Percentiles rank a stretch among this genome's conserved stretches.
These are phyloP conservation scores for Penicillium argentinense DNA, from an alignment of 495 filamentous ascomycete genomes.

Conservation along the genomic window DNA sequence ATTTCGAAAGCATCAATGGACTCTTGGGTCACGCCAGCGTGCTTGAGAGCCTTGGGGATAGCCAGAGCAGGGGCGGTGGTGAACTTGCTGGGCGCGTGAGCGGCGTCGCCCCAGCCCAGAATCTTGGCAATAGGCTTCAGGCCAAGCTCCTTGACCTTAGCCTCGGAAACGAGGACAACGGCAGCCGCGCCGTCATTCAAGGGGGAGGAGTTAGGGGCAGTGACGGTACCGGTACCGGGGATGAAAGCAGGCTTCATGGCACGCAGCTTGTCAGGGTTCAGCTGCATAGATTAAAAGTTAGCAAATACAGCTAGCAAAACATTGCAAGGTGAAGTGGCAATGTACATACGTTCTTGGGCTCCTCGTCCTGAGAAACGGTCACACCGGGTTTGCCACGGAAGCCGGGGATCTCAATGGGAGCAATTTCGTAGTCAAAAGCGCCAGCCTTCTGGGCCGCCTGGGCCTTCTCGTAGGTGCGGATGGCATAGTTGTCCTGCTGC, in stretches of 20 bases:
- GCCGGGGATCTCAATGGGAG: slow-evolving; percentile 82
- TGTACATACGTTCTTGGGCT: slow-evolving; percentile 77
- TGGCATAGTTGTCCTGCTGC: slow-evolving; percentile 90
- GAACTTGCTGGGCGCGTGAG: slow-evolving; percentile 86
- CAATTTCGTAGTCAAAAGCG: slow-evolving; percentile 80
- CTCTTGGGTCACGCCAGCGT: slow-evolving; percentile 74
- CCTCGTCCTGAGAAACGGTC: slow-evolving; percentile 82
- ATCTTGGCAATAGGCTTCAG: slow-evolving; percentile 94
- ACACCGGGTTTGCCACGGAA: slow-evolving; percentile 87
- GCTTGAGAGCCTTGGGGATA: slow-evolving; percentile 93
- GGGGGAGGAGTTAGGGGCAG: slow-evolving; percentile 95
- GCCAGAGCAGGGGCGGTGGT: slow-evolving; percentile 93
- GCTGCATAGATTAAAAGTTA: slow-evolving; percentile 40
- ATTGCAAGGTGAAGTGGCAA: too few relatives aligned
- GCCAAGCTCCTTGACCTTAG: slow-evolving; percentile 80
- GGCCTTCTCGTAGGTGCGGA: slow-evolving; percentile 86
- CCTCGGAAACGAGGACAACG: slow-evolving; percentile 86
- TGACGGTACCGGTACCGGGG: slow-evolving; percentile 79
- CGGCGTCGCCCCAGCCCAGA: slow-evolving; percentile 94
- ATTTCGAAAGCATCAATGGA: slow-evolving; percentile 94
- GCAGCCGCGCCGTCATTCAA: slow-evolving; percentile 93
- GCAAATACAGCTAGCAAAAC: neutral
- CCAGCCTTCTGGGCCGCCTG: slow-evolving; percentile 79
- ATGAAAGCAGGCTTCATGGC: slow-evolving; percentile 83
- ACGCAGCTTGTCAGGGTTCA: slow-evolving; percentile 89